Conservation (phyloP, 1,284 basidiomycete species). For the Leccinum fallax region DNA sequence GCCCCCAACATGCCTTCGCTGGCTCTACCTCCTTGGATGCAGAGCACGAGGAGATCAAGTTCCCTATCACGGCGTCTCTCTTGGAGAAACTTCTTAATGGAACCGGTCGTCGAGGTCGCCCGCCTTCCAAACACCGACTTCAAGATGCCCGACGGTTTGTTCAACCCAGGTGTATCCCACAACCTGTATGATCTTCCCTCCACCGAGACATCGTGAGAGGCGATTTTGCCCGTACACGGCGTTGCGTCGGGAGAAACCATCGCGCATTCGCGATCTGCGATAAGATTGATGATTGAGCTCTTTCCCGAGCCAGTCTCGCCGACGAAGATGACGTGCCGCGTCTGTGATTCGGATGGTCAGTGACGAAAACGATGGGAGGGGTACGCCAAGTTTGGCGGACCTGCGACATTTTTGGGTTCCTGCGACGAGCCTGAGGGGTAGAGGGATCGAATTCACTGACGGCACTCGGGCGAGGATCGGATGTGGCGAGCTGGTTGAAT, state of each 20-base stretch:
- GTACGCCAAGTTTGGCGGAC: slow-evolving; percentile 5
- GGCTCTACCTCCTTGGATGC: slow-evolving; percentile 19
- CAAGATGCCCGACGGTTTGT: slow-evolving; percentile 13
- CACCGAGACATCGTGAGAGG: slow-evolving; percentile 19
- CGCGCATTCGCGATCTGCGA: slow-evolving; percentile 11
- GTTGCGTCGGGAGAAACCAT: slow-evolving; percentile 15
- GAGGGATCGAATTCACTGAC: neutral
- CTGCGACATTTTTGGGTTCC: slow-evolving; percentile 4
- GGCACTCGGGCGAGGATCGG: neutral
- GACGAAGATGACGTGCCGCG: slow-evolving; percentile 30
- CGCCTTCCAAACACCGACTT: slow-evolving; percentile 10
- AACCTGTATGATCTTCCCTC: slow-evolving; percentile 14
- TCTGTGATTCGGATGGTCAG: slow-evolving; percentile 10
- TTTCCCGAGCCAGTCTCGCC: slow-evolving; percentile 32
- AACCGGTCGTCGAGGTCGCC: no score
- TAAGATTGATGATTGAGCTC: slow-evolving; percentile 33
- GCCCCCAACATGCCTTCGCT: slow-evolving; percentile 8
- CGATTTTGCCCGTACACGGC: slow-evolving; percentile 20
- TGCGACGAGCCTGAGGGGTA: neutral
- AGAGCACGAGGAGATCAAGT: slow-evolving; percentile 27
- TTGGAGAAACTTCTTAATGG: slow-evolving; percentile 22
- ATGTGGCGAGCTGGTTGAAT: neutral
- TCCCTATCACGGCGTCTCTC: slow-evolving; percentile 10
- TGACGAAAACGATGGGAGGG: neutral
- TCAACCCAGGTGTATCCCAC: slow-evolving; percentile 36